Evolutionary conservation across 495 filamentous ascomycete species (phyloP), one percentile per base, ranked within the genome.

Genomic region (Copromyces sp.): DNA sequence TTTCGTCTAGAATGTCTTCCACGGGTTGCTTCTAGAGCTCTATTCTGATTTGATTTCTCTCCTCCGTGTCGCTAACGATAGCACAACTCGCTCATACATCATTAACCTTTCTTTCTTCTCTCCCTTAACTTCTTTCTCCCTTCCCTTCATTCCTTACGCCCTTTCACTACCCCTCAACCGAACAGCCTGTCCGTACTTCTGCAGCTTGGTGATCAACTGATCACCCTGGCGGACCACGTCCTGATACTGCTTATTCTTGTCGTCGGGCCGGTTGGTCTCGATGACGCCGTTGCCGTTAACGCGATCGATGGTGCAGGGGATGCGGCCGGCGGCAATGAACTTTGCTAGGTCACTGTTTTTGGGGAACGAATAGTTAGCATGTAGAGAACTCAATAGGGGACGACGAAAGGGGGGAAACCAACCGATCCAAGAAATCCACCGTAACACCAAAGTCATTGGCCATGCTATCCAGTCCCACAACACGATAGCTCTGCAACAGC

Each of bases 181-280:
- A 39, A 99, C 95, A 4, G 95, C 91, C 84, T 99, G 95, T 29
- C 95, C 95, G 79, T 98, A 99, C 85, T 98, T 99, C 84, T 99
- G 95, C 69, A 99, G 86, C 86, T 99, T 99, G 73, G 96, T 99
- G 81, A 99, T 97, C 68, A 99, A 84, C 77, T 95, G 90, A 83
- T 99, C 95, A 38, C 95, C 95, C 78, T 98, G 95, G 86, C 94
- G 95, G 69, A 99, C 93, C 41, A 98, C 93, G 78, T 98, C 95
- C 69, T 94, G 89, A 81, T 98, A 99, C 82, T 99, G 95, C 86
- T 96, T 97, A 86, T 98, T 97, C 89, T 98, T 98, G 81, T 97
- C 94, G 78, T 98, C 96, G 4, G 95, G 94, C 69, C 96, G 87
- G 83, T 97, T 97, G 37, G 95, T 99, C 86, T 98, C 96, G 78